Percentiles rank a stretch among this genome's conserved stretches.
Conservation (phyloP, 1,284 basidiomycete species). For the Afroboletus lepidellus region DNA sequence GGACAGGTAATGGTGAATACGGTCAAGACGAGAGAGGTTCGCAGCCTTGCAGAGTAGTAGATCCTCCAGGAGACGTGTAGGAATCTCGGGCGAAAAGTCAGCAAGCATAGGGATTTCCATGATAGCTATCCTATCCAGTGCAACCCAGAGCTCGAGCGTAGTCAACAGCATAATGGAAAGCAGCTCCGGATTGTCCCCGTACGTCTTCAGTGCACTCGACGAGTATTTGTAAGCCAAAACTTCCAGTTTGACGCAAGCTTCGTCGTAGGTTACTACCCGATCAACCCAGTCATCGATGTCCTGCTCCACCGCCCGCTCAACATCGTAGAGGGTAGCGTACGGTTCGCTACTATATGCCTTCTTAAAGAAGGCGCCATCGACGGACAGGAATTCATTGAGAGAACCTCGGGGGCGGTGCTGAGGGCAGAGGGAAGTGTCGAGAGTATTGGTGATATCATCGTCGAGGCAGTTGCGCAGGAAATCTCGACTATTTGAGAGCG, state of each 20-base stretch:
- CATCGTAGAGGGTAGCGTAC: neutral
- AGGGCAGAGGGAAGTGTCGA: neutral
- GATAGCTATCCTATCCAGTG: neutral
- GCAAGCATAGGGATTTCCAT: neutral
- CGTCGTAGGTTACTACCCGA: neutral
- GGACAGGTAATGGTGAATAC: slow-evolving; percentile 33
- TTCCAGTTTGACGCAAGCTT: slow-evolving; percentile 22
- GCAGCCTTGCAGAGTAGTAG: slow-evolving; percentile 39
- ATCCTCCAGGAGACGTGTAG: slow-evolving; percentile 34
- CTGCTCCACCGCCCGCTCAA: neutral
- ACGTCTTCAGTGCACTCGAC: slow-evolving; percentile 25
- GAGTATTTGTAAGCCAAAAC: slow-evolving; percentile 33
- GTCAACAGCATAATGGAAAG: slow-evolving; percentile 46
- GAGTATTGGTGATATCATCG: no score
- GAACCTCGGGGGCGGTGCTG: neutral
- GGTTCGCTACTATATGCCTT: neutral
- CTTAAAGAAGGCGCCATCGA: neutral
- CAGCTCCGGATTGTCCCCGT: slow-evolving; percentile 40
- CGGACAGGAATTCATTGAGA: neutral
- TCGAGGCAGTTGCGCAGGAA: neutral
- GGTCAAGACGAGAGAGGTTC: slow-evolving; percentile 30
- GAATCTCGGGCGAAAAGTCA: slow-evolving; percentile 41
- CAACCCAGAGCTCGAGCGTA: slow-evolving; percentile 14
- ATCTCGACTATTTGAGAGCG: neutral
- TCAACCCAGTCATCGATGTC: neutral